phyloP scores from a whole-genome alignment of 2,329 filamentous ascomycete species.

The Grosmannia serpens region DNA sequence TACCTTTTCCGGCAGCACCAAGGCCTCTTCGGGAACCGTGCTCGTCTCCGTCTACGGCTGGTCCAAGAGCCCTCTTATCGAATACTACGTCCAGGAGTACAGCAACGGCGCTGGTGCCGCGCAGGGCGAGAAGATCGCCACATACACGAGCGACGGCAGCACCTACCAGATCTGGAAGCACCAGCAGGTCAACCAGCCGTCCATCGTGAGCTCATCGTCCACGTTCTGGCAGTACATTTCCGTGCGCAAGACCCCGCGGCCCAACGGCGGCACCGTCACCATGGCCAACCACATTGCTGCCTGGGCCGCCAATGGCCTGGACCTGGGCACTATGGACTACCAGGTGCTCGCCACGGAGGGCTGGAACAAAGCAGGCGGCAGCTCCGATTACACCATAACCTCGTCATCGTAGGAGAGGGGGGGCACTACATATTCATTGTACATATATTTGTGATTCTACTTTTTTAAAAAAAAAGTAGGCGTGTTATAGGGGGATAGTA shows the following conservation, averaged over 20 bases:
- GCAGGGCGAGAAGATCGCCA: slow-evolving; percentile 15
- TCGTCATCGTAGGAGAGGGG: background rate
- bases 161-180: slow-evolving; percentile 24
- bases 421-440: no score
- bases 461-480: no score
- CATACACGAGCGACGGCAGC: slow-evolving; percentile 20
- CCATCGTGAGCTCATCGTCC: slow-evolving; percentile 29
- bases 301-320: slow-evolving; percentile 31
- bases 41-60: slow-evolving; percentile 15
- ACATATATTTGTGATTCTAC: no score
- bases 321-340: slow-evolving; percentile 32
- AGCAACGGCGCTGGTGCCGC: slow-evolving; percentile 11
- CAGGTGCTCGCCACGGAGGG: slow-evolving; percentile 39
- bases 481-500: no score
- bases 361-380: slow-evolving; percentile 21
- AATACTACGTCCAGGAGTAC: slow-evolving; percentile 14
- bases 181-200: slow-evolving; percentile 26
- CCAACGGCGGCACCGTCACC: slow-evolving; percentile 35
- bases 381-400: slow-evolving; percentile 18
- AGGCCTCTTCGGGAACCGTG: slow-evolving; percentile 15
- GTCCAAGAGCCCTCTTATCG: slow-evolving; percentile 11
- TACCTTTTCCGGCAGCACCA: slow-evolving; percentile 17
- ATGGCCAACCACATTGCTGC: slow-evolving; percentile 35
- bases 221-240: slow-evolving; percentile 41
- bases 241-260: slow-evolving; percentile 36